A percentile compares a stretch with the other conserved stretches of the same genome.
Evolutionary conservation across 345 rosid genomes (phyloP).

Genomic region (Bruguiera parviflora): DNA sequence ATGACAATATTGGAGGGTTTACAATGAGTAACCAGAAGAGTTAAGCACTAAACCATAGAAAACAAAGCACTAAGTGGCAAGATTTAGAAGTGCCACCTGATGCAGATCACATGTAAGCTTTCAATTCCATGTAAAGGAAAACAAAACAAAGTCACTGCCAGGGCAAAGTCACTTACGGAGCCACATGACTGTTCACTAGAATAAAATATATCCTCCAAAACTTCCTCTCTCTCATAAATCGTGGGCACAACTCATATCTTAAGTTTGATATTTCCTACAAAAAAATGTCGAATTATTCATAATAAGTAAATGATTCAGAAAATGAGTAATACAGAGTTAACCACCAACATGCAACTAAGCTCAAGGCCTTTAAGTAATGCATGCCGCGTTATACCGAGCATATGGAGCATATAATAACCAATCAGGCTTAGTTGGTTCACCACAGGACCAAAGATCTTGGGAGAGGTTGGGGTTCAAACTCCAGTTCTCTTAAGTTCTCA

Average conservation of each 20-base stretch:
- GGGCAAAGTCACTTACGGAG: constrained; percentile 37
- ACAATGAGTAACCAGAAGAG: not conserved
- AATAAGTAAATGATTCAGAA: no score
- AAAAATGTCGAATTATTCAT: not conserved
- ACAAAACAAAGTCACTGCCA: not conserved
- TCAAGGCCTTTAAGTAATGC: no score
- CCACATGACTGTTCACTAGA: constrained; percentile 48
- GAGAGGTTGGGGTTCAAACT: no score
- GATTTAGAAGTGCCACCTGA: not conserved
- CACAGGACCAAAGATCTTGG: no score
- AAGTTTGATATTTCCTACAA: constrained; percentile 59
- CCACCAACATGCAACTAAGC: no score
- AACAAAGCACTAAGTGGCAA: not conserved
- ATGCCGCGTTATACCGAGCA: no score
- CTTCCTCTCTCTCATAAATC: constrained; percentile 59
- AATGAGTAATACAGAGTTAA: no score
- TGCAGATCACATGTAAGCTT: not conserved
- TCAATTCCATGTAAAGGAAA: not conserved
- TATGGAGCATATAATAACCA: no score
- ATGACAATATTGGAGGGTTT: constrained; percentile 6
- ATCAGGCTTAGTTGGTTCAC: no score
- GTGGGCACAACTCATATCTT: constrained; percentile 62
- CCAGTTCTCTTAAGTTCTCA: no score
- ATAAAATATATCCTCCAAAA: constrained; percentile 71
- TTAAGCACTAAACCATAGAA: not conserved